phyloP scores from a whole-genome alignment of 179 eudicot genomes.

The Patellifolia procumbens region DNA sequence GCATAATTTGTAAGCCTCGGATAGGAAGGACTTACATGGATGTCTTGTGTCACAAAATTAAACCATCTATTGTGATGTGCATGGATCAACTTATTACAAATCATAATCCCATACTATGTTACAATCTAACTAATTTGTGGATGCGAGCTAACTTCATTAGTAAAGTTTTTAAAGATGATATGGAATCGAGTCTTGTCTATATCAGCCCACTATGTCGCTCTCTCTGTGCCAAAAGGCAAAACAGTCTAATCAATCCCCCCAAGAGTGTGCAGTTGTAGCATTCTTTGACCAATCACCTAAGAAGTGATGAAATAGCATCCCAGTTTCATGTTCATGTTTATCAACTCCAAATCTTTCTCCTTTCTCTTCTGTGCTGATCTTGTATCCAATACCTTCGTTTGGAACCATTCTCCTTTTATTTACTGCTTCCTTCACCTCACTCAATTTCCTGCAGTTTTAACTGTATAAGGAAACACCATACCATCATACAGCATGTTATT shows the following conservation, averaged over 20 bases:
- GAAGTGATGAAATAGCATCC: conserved; percentile 20
- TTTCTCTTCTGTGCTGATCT: background rate
- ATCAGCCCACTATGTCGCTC: too few species aligned
- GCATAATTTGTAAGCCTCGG: too few species aligned
- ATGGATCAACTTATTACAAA: background rate
- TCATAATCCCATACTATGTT: too few species aligned
- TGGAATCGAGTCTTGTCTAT: too few species aligned
- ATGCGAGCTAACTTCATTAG: too few species aligned
- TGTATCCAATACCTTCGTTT: background rate
- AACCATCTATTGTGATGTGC: background rate
- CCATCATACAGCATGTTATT: too few species aligned
- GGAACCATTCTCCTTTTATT: background rate
- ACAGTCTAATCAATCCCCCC: too few species aligned
- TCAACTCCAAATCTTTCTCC: conserved; percentile 1
- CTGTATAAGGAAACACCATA: background rate
- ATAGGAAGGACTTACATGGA: too few species aligned
- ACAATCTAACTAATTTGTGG: too few species aligned
- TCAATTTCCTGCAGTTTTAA: background rate
- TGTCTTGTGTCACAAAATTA: background rate
- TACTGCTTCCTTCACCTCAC: conserved; percentile 1
- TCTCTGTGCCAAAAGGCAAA: too few species aligned
- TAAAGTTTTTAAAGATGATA: too few species aligned
- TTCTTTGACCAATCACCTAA: conserved; percentile 6
- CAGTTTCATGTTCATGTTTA: conserved; percentile 3
- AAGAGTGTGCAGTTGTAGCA: too few species aligned